Conservation (phyloP, 768 basidiomycete species). For the Tylopilus vinaceipallidus region DNA sequence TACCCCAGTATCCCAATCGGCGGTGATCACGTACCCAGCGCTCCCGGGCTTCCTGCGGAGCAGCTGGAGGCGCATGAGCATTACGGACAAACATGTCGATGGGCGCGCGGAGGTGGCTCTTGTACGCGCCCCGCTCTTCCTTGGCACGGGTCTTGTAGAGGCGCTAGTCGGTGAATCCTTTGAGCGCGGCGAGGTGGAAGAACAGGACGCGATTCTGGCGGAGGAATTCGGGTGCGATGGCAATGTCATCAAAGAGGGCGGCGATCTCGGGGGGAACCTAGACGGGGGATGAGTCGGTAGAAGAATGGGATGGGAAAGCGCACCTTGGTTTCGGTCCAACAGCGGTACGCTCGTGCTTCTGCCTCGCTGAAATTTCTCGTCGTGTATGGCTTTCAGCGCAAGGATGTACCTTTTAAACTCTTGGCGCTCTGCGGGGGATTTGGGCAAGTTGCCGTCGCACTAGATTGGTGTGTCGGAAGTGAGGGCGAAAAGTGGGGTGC, state of each 20-base stretch:
- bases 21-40: conserved; percentile 42
- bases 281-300: background rate
- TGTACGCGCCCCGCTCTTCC: conserved; percentile 60
- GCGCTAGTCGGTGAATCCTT: conserved; percentile 57
- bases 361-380: too few relatives aligned
- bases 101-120: conserved; percentile 43
- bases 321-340: conserved; percentile 60
- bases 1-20: background rate
- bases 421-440: conserved; percentile 61
- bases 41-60: conserved; percentile 65
- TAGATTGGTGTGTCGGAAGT: conserved; percentile 29
- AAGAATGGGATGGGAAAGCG: background rate
- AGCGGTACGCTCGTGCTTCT: conserved; percentile 82
- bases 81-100: conserved; percentile 70
- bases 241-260: conserved; percentile 60
- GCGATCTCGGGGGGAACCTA: conserved; percentile 69
- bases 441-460: conserved; percentile 63
- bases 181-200: conserved; percentile 74
- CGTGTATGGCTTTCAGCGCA: conserved; percentile 66
- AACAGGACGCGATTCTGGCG: conserved; percentile 59
- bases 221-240: conserved; percentile 41
- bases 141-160: conserved; percentile 78
- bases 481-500: background rate
- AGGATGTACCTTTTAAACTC: conserved; percentile 70
- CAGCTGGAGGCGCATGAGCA: conserved; percentile 66